Evolutionary conservation across 1,284 basidiomycete species (phyloP), one percentile per base, ranked within the genome.

Genomic region (Dichomitus squalens): DNA sequence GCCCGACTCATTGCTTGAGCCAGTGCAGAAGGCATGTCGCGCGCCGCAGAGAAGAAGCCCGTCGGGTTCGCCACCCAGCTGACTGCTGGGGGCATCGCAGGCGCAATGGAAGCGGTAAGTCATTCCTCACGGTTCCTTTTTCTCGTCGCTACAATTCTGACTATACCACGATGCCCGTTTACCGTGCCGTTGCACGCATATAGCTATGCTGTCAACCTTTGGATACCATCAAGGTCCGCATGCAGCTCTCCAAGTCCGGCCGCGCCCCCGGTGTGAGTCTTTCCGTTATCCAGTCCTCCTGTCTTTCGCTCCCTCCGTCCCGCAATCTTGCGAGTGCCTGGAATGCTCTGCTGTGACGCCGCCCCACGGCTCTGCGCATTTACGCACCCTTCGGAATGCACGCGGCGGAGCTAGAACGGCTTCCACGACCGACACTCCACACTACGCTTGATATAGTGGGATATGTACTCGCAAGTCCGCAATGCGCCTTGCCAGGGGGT

Each of bases 201-300:
- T 67, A 92, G 90, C 72, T 92, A 63, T 81, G 75, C 69, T 93
- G 90, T 71, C 90, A 92, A 70, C 92, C 93, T 4, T 84, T 98
- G 46, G 96, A 98, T 75, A 98, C 96, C 29, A 98, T 98, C 82
- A 98, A 98, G 81, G 96, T 96, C 65, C 92, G 96, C 51, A 98
- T 98, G 96, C 96, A 98, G 78, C 87, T 98, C 55, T 94, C 92
- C 54, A 86, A 79, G 72, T 90, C 93, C 5, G 88, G 93, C 18
- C 80, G 81, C 59, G 75, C 79, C 27, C 84, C 90, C 55, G 95
- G 95, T 51, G 95, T 96, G 75, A 69, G 91, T 82, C n/a, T 44
- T 29, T 27, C 23, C 21, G 35, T 49, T 36, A 60, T 31, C 9
- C 34, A 18, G 11, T 18, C 16, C 6, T 52, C 49, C 43, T 35